Conservation (phyloP, 2,329 filamentous ascomycete genomes). For the Penicillium sp. region DNA sequence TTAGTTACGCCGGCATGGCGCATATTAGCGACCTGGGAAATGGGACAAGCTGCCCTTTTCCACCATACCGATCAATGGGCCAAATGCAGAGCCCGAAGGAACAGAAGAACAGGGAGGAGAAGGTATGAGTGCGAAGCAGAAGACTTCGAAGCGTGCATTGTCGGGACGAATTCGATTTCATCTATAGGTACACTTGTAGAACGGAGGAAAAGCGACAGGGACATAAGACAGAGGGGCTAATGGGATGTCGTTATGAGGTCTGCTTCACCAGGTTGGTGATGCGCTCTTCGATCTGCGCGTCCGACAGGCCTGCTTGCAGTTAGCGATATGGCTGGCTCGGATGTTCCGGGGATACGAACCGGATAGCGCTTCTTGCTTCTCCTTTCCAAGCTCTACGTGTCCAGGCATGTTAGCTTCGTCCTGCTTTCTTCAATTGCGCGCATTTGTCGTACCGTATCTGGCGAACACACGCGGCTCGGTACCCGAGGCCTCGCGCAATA, state of each 20-base stretch:
- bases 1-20: neutral
- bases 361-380: slow-evolving; percentile 59
- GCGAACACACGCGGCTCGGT: slow-evolving; percentile 83
- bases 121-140: neutral
- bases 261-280: slow-evolving; percentile 59
- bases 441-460: slow-evolving; percentile 67
- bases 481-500: slow-evolving; percentile 84
- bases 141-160: neutral
- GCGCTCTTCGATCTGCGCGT: slow-evolving; percentile 65
- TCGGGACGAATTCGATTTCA: slow-evolving; percentile 24
- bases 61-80: neutral
- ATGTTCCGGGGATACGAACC: slow-evolving; percentile 37
- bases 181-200: slow-evolving; percentile 37
- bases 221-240: slow-evolving; percentile 19
- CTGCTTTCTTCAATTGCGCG: neutral
- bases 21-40: neutral
- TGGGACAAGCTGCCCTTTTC: neutral
- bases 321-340: slow-evolving; percentile 5
- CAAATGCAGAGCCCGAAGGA: neutral
- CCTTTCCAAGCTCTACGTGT: slow-evolving; percentile 58
- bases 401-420: neutral
- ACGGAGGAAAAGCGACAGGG: slow-evolving; percentile 22
- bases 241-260: slow-evolving; percentile 29
- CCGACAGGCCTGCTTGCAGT: slow-evolving; percentile 53
- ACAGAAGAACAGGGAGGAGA: neutral